A percentile compares a stretch with the other conserved stretches of the same genome.
phyloP scores from a whole-genome alignment of 2,329 filamentous ascomycete species.

The Cryphonectria radicalis region DNA sequence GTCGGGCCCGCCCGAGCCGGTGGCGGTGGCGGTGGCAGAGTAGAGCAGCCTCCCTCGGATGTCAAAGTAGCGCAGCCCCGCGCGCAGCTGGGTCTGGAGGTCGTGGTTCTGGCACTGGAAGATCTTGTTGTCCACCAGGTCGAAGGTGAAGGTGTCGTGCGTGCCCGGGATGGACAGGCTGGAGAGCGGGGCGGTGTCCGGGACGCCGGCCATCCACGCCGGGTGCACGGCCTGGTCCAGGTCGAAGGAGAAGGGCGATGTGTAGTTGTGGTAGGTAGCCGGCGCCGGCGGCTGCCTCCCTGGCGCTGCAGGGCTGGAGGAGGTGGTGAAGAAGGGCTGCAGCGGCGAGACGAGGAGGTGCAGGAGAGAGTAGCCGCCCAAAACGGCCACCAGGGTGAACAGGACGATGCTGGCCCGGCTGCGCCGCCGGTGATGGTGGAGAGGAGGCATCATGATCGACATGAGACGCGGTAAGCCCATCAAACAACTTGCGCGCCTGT shows the following conservation, averaged over 20 bases:
- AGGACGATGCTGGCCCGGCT: conserved; percentile 20
- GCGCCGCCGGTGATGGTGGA: conserved; percentile 14
- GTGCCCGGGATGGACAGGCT: conserved; percentile 56
- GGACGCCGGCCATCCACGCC: conserved; percentile 50
- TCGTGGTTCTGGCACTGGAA: conserved; percentile 55
- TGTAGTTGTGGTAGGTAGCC: conserved; percentile 33
- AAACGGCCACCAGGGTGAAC: conserved; percentile 13
- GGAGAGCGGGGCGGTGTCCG: conserved; percentile 46
- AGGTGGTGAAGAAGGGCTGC: conserved; percentile 7
- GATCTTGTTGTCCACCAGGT: conserved; percentile 38
- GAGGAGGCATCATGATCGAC: conserved; percentile 16
- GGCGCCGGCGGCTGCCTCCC: conserved; percentile 1
- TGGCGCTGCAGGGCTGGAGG: neutral
- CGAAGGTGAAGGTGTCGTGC: conserved; percentile 58
- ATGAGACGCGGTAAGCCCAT: neutral
- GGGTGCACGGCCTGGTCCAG: conserved; percentile 39
- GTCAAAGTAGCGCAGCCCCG: conserved; percentile 55
- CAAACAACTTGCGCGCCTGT: neutral
- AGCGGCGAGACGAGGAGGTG: conserved; percentile 16
- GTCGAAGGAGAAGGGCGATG: conserved; percentile 49
- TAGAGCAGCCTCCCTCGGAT: conserved; percentile 50
- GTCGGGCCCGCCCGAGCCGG: conserved; percentile 33
- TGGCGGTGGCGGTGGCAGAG: conserved; percentile 32
- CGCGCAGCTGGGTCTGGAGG: conserved; percentile 48
- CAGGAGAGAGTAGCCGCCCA: conserved; percentile 23